phyloP scores from a whole-genome alignment of 441 rosid genomes.

The Pelargonium cotyledonis region DNA sequence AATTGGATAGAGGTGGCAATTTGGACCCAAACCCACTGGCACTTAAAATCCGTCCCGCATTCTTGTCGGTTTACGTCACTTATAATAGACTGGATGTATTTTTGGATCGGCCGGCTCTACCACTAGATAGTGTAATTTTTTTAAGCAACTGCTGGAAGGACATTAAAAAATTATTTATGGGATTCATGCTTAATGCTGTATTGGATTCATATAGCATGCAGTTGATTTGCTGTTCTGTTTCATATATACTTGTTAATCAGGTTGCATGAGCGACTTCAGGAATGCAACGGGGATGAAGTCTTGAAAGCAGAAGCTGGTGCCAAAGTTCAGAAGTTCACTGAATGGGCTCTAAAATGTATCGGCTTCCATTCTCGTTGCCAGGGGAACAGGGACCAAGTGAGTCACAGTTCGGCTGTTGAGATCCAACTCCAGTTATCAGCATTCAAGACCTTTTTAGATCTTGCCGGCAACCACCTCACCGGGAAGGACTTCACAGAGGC shows the following conservation, averaged over 20 bases:
- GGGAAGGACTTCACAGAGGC: slow-evolving; percentile 98
- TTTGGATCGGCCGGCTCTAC: too few relatives aligned
- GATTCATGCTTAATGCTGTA: background rate
- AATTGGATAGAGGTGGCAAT: too few relatives aligned
- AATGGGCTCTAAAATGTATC: slow-evolving; percentile 93
- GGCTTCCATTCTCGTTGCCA: slow-evolving; percentile 89
- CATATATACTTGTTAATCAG: slow-evolving; percentile 35
- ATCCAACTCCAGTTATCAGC: slow-evolving; percentile 82
- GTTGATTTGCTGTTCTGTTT: slow-evolving; percentile 4
- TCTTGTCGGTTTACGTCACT: too few relatives aligned
- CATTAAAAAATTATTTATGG: too few relatives aligned
- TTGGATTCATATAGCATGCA: background rate
- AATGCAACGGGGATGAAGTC: slow-evolving; percentile 82
- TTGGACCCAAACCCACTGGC: too few relatives aligned
- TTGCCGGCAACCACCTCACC: slow-evolving; percentile 76
- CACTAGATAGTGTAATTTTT: too few relatives aligned
- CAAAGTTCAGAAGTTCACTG: slow-evolving; percentile 87
- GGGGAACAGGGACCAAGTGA: slow-evolving; percentile 51
- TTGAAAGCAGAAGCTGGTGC: slow-evolving; percentile 90
- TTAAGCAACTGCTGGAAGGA: too few relatives aligned
- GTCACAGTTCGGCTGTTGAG: slow-evolving; percentile 64
- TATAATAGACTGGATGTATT: too few relatives aligned
- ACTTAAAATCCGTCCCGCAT: too few relatives aligned
- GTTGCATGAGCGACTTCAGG: slow-evolving; percentile 89
- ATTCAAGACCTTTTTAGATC: slow-evolving; percentile 84